Evolutionary conservation across 2,329 filamentous ascomycete species (phyloP).

Genomic region (Teratosphaeria destructans): DNA sequence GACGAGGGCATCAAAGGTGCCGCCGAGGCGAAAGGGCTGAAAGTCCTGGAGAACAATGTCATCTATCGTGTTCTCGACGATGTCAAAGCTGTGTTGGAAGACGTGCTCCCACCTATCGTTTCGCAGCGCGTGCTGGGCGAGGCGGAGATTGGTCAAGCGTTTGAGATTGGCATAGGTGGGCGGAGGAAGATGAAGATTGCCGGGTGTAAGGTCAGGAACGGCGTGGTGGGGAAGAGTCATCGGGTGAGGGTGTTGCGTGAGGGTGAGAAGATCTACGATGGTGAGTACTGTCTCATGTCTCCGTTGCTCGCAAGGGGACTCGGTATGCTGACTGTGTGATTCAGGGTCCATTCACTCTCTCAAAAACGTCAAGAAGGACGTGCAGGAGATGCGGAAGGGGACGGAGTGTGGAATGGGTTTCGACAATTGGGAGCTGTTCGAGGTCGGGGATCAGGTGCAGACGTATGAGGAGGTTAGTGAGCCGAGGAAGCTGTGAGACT

Average conservation of each 20-base stretch:
- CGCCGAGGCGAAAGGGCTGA: constrained; percentile 62
- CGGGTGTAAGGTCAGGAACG: constrained; percentile 79
- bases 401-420: constrained; percentile 90
- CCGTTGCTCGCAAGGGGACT: neutral
- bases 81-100: constrained; percentile 56
- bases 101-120: constrained; percentile 56
- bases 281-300: constrained; percentile 44
- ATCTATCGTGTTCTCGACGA: constrained; percentile 74
- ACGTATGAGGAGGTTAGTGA: constrained; percentile 71
- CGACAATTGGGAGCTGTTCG: constrained; percentile 65
- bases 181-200: constrained; percentile 65
- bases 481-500: constrained; percentile 46
- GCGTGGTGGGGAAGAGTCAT: constrained; percentile 52
- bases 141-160: constrained; percentile 73
- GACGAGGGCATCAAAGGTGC: constrained; percentile 54
- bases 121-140: constrained; percentile 69
- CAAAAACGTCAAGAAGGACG: constrained; percentile 88
- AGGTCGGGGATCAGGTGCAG: constrained; percentile 77
- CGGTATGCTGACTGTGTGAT: constrained; percentile 2
- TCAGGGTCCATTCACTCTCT: constrained; percentile 68
- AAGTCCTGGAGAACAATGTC: constrained; percentile 74
- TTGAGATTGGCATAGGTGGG: constrained; percentile 71
- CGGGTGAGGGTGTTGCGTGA: constrained; percentile 61
- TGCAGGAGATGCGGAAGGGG: constrained; percentile 79
- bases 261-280: constrained; percentile 73